Evolutionary conservation across 495 filamentous ascomycete species (phyloP), one percentile per base, ranked within the genome.

Genomic region (Lineolata rhizophorae): DNA sequence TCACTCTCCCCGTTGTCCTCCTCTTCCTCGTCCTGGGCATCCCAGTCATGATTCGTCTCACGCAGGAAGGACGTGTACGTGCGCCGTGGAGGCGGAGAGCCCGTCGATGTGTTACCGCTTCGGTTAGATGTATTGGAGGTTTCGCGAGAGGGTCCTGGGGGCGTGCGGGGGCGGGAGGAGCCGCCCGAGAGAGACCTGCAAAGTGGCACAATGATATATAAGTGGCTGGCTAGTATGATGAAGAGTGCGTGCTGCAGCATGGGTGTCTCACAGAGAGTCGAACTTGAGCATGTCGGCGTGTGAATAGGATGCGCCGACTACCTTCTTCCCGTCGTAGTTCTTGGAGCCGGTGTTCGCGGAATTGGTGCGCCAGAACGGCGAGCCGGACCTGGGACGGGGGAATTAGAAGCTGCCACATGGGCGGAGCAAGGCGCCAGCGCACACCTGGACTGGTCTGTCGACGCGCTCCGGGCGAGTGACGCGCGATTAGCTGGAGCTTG

Each of bases 251-350:
- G 22, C n/a, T n/a, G 6, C 22, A 25, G 6, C 6, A 25, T n/a
- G 22, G 22, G n/a, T 6, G 22, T 26, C 53, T 38, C 58, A 81
- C 74, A 80, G 39, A 16, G 66, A 64, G 49, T 83, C 83, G 38
- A 77, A 75, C 53, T 85, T 87, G 36, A 92, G 60, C 43, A 92
- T 80, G 55, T 91, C 83, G 20, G 83, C 77, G 55, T 97, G 90
- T 22, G 87, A 95, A 51, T 97, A 97, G 28, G 84, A 74, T 32
- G 87, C 87, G 34, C 87, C 87, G 27, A 94, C 72, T n/a, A 97
- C 78, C 21, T 81, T 67, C 36, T 64, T 73, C 17, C 67, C 56
- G 33, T 84, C 78, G 48, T 67, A 58, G 25, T 57, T 52, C 46
- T 62, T 72, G 28, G 62, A 57, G n/a, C n/a, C 35, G 51, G 49